Percentiles rank a stretch among this genome's conserved stretches.
Conservation (phyloP, 176 grass and related monocot species). For the Bromus sterilis region DNA sequence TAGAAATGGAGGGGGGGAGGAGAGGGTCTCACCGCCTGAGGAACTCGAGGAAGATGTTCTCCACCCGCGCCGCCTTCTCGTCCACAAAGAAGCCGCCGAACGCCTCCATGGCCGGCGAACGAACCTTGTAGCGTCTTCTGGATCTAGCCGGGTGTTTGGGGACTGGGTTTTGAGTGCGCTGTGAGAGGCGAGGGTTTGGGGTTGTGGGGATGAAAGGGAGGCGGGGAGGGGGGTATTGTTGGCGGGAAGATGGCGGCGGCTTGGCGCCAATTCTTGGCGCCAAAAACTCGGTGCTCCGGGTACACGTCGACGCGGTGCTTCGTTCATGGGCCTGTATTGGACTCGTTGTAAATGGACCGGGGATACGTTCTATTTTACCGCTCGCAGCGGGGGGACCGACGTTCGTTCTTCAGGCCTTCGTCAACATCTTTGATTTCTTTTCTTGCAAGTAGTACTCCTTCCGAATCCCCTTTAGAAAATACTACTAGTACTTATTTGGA, state of each 20-base stretch:
- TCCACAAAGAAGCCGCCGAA: slow-evolving; percentile 81
- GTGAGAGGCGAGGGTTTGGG: slow-evolving; percentile 4
- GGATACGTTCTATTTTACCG: too few relatives aligned
- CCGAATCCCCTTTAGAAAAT: too few relatives aligned
- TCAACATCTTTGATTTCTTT: too few relatives aligned
- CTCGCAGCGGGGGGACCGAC: too few relatives aligned
- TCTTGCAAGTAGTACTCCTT: too few relatives aligned
- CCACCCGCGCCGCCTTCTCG: slow-evolving; percentile 90
- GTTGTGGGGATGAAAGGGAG: not conserved
- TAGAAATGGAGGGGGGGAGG: not conserved
- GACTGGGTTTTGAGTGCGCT: not conserved
- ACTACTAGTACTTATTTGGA: too few relatives aligned
- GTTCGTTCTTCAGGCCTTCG: too few relatives aligned
- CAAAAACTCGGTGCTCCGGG: too few relatives aligned
- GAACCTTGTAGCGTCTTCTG: not conserved
- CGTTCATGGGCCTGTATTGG: too few relatives aligned
- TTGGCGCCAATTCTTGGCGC: slow-evolving; percentile 49
- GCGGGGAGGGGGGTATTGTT: not conserved
- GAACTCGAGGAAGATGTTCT: slow-evolving; percentile 98
- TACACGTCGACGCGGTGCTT: too few relatives aligned
- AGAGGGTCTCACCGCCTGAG: slow-evolving; percentile 58
- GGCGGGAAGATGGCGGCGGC: slow-evolving; percentile 35
- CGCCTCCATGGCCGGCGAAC: slow-evolving; percentile 57
- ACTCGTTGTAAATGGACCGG: too few relatives aligned
- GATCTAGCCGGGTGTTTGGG: not conserved